Evolutionary conservation across 352 stramenopile genomes (phyloP), one percentile per base, ranked within the genome.

Genomic region (Globisporangium emineosum): DNA sequence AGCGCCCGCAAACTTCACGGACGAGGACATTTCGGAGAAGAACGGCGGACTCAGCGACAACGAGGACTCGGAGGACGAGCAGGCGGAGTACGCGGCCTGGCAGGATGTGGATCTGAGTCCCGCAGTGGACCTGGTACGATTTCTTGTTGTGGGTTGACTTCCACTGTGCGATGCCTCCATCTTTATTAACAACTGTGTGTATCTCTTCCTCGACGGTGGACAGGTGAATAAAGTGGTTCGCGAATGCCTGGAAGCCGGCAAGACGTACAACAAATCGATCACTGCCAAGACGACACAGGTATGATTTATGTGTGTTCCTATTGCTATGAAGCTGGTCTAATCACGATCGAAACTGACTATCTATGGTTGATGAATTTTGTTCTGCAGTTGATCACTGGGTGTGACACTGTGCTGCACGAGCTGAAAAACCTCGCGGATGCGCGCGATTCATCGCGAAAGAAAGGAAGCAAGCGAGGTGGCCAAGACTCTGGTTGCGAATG

Each of bases 191-290:
- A 13, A 5, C 49, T 6, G 30, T 21, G 5, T 71, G 6, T 51
- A 8, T 15, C 2, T 32, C 5, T 32, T 32, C 2, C 30, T 54
- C 33, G 13, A 29, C 35, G 29, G 8, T 40, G 21, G 55, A 27
- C 58, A 85, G 76, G 75, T 87, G 32, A 80, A 78, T 66, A 79
- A 77, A 57, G 64, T 94, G 2, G 70, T 91, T n/a, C 76, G 80
- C 17, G 81, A 89, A 21, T 78, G 80, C 30, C 63, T 93, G 30
- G 86, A 94, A 45, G 86, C 83, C 30, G 86, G 81, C 57, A 91
- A 92, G 70, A 90, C 83, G 30, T 94, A 91, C 72, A 94, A 92
- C 72, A 91, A 91, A 62, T 90, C 81, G 54, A 90, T 94, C 60
- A 86, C 83, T 30, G 73, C 83, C 61, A 92, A 90, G 73, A 94